phyloP scores from a whole-genome alignment of 495 filamentous ascomycete species.

The Xylaria cubensis region DNA sequence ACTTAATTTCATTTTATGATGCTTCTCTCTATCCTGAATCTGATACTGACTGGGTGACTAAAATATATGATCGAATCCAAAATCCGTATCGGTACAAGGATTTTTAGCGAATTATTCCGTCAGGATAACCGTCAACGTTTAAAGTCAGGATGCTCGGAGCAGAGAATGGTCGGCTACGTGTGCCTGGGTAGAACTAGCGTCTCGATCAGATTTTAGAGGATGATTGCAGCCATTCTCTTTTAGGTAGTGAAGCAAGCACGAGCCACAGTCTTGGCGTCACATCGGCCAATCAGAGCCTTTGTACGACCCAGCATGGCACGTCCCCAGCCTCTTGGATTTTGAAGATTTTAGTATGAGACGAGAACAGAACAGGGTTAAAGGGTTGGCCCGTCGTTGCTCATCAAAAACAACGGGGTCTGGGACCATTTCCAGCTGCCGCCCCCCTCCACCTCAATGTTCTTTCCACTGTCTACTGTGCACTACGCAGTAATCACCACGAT shows the following conservation, averaged over 20 bases:
- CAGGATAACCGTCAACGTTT: neutral
- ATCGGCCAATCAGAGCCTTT: constrained; percentile 2
- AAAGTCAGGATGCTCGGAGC: neutral
- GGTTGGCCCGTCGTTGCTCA: constrained; percentile 29
- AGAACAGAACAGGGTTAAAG: constrained; percentile 11
- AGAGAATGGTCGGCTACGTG: no score
- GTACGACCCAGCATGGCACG: neutral
- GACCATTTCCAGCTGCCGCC: constrained; percentile 22
- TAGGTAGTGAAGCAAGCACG: constrained; percentile 6
- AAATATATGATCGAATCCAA: no score
- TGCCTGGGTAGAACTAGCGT: neutral
- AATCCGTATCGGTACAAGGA: neutral
- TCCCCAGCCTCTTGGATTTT: constrained; percentile 31
- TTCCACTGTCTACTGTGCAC: neutral
- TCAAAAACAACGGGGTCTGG: constrained; percentile 24
- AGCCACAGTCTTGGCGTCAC: constrained; percentile 12
- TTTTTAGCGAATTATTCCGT: neutral
- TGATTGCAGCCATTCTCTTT: constrained; percentile 1
- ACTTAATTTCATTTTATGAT: no score
- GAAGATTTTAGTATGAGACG: constrained; percentile 22
- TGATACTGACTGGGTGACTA: no score
- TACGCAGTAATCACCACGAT: constrained; percentile 8
- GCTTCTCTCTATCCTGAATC: no score
- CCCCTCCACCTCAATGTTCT: constrained; percentile 28
- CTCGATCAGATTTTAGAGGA: constrained; percentile 3